Base-by-base conservation (phyloP, 768 basidiomycete species). In the Mycena pura region DNA sequence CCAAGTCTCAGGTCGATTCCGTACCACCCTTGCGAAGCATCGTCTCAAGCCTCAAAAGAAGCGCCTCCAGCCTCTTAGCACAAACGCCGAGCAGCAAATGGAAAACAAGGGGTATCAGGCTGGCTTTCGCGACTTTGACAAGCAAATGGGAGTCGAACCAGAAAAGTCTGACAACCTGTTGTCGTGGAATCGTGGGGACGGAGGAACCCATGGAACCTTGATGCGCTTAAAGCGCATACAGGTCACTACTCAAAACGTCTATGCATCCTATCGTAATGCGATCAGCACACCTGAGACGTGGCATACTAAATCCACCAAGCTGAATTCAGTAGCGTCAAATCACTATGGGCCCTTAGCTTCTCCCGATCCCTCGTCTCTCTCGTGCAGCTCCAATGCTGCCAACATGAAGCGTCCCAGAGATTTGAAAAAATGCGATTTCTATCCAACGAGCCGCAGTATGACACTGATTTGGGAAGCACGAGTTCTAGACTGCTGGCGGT, bases 341-440 rank as follows among this genome's bases (percentile, higher is more conserved):
- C 49, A 50, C 36, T 36, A 36, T 21, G 49, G 49, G 10, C 49
- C 31, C 5, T 11, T 11, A 1, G 49, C 49, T 38, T 3, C 32
- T 13, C 21, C 6, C 3, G 27, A 29, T 24, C 49, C 34, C 11
- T 47, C 45, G 10, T 47, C 45, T 13, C 45, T 47, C 19, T 47
- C 45, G 3, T 27, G 49, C 14, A 25, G 49, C 22, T 36, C 34
- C 19, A 36, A 50, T 34, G 32, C 46, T 17, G 54, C 62, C 5
- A 63, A 62, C 25, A 63, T 65, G 28, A 64, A 68, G 49, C 54
- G 54, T 1, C 67, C 67, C 4, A 54, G 39, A 3, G 64, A 68
- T 36, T 62, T 61, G 48, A 66, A 58, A 45, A 70, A 60, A 28
- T 68, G 57, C 62, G 60, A 65, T 48, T 72, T 57, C 45, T 66